Evolutionary conservation across 768 basidiomycete genomes (phyloP), one percentile per base, ranked within the genome.

Genomic region (Termitomyces sp.): DNA sequence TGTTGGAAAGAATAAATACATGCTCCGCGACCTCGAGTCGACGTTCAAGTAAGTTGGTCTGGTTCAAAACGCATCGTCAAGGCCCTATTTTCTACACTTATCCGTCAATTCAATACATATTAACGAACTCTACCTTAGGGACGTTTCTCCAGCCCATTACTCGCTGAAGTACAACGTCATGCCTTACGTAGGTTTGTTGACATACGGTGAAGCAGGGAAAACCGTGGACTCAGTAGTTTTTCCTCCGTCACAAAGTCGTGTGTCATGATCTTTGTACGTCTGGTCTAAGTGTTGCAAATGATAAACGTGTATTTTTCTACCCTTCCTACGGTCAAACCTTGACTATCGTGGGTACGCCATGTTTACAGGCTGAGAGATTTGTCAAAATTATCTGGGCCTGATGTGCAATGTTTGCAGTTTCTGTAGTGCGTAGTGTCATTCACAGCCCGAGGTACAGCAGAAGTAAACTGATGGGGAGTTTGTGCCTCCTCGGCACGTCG

Each of bases 121-220:
- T 56, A 15, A 52, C 4, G 34, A 39, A 42, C 30, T 33, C 63
- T 53, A 51, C 59, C 24, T 34, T 65, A 93, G 92, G 68, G 80
- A 85, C 66, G 80, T 82, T 33, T 74, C 81, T 15, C 77, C 88
- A 16, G 85, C 88, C 6, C 75, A 83, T 59, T 95, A 91, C 69
- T 76, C 81, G 1, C 79, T 96, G 30, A 90, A 88, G 66, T 96
- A 95, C 73, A 93, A 95, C 67, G 68, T 93, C 34, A 95, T 95
- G 92, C 94, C 94, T 7, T 87, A 89, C 67, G 90, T 95, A 20
- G 94, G 94, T 20, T 64, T 85, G 46, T 79, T 95, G 50, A 86
- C 82, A 3, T 89, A 88, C 53, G 93, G 92, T 27, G 88, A 91
- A 69, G 91, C 85, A 30, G 78, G 73, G 44, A 75, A 71, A 63